Percentiles rank a stretch among this genome's conserved stretches.
Conservation (phyloP, 495 filamentous ascomycete species). For the Clohesyomyces aquaticus region DNA sequence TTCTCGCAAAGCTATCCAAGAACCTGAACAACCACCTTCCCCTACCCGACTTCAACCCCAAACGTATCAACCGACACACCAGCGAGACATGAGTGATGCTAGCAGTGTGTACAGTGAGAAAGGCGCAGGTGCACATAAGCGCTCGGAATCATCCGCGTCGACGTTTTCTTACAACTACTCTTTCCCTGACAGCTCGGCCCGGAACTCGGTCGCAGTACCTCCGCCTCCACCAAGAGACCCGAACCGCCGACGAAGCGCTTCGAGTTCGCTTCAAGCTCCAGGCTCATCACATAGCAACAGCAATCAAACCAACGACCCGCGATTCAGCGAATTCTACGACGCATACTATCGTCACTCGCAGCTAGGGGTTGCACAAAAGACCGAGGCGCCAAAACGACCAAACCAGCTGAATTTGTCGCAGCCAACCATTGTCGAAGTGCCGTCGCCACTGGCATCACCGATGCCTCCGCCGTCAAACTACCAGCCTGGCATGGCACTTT, state of each 20-base stretch:
- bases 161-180: slow-evolving; percentile 29
- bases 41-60: slow-evolving; percentile 21
- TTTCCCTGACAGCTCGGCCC: slow-evolving; percentile 14
- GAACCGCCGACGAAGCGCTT: slow-evolving; percentile 6
- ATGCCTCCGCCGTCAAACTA: not conserved
- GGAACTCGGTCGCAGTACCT: slow-evolving; percentile 20
- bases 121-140: slow-evolving; percentile 3
- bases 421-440: slow-evolving; percentile 36
- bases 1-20: slow-evolving; percentile 16
- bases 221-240: not conserved
- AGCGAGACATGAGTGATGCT: slow-evolving; percentile 29
- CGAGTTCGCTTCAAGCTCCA: slow-evolving; percentile 21
- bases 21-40: slow-evolving; percentile 15
- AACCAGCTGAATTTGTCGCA: slow-evolving; percentile 15
- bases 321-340: slow-evolving; percentile 41
- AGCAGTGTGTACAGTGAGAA: slow-evolving; percentile 39
- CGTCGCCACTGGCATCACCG: slow-evolving; percentile 30
- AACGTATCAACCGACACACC: slow-evolving; percentile 32
- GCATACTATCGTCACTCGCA: slow-evolving; percentile 40
- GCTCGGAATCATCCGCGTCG: slow-evolving; percentile 15
- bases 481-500: slow-evolving; percentile 23
- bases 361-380: slow-evolving; percentile 1
- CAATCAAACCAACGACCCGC: slow-evolving; percentile 19
- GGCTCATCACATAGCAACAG: slow-evolving; percentile 4
- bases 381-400: slow-evolving; percentile 19